phyloP scores from a whole-genome alignment of 805 yeast species.

The Candida ortonii region DNA sequence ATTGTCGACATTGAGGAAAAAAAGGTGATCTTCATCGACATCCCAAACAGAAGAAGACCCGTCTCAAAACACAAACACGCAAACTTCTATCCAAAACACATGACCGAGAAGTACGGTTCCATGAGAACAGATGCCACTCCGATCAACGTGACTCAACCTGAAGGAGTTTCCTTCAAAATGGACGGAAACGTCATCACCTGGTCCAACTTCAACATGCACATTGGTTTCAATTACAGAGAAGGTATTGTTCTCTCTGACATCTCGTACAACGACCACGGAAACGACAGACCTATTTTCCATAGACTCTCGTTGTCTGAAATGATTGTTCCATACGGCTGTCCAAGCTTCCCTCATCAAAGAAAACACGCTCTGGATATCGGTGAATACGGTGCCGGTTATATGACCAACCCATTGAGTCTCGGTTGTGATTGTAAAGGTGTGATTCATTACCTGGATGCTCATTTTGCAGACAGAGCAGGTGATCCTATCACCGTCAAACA shows the following conservation, averaged over 20 bases:
- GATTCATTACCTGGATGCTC: slow-evolving; percentile 80
- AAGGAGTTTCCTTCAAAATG: slow-evolving; percentile 76
- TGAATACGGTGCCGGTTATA: slow-evolving; percentile 84
- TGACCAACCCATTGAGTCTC: slow-evolving; percentile 73
- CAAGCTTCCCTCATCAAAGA: slow-evolving; percentile 78
- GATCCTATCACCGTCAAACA: slow-evolving; percentile 68
- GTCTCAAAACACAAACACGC: slow-evolving; percentile 66
- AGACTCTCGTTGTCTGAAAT: slow-evolving; percentile 75
- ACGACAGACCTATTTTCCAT: slow-evolving; percentile 71
- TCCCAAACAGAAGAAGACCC: slow-evolving; percentile 72
- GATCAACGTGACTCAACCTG: slow-evolving; percentile 71
- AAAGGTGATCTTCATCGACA: slow-evolving; percentile 70
- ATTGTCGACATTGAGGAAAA: slow-evolving; percentile 70
- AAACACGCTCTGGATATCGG: slow-evolving; percentile 86
- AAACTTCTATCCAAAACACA: slow-evolving; percentile 65
- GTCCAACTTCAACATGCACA: slow-evolving; percentile 75
- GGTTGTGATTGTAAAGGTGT: slow-evolving; percentile 89
- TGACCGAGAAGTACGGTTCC: slow-evolving; percentile 59
- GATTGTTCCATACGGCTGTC: slow-evolving; percentile 84
- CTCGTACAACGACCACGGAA: slow-evolving; percentile 72
- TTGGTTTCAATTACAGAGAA: slow-evolving; percentile 84
- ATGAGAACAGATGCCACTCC: slow-evolving; percentile 65
- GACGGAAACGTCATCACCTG: slow-evolving; percentile 67
- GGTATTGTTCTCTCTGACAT: slow-evolving; percentile 78
- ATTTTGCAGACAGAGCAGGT: slow-evolving; percentile 65